Percentiles rank a stretch among this genome's conserved stretches.
Conservation (phyloP, 2,329 filamentous ascomycete species). For the Chrysoporthe austroafricana region DNA sequence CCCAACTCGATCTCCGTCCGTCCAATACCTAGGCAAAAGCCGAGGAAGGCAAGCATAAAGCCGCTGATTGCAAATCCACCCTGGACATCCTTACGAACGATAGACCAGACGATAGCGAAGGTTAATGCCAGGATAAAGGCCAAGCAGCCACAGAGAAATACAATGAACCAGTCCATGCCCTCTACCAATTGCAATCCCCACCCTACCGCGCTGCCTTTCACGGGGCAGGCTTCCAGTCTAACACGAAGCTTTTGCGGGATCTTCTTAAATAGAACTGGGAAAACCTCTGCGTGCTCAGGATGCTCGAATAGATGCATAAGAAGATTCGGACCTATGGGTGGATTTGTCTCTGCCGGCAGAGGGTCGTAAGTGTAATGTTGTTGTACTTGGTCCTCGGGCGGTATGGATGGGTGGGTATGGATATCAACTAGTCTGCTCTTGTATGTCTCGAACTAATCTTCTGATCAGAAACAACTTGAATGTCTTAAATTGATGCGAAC, state of each 20-base stretch:
- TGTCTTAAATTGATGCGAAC: not conserved
- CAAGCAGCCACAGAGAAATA: constrained; percentile 31
- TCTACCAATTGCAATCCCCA: constrained; percentile 37
- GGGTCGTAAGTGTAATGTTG: constrained; percentile 35
- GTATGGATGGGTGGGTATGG: constrained; percentile 7
- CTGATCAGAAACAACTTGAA: not conserved
- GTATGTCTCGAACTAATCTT: constrained; percentile 18
- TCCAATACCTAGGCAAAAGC: constrained; percentile 31
- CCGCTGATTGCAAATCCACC: constrained; percentile 36
- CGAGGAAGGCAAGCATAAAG: constrained; percentile 34
- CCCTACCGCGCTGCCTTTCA: constrained; percentile 33
- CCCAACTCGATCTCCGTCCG: constrained; percentile 13
- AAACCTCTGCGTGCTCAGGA: constrained; percentile 33
- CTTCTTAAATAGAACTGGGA: constrained; percentile 32
- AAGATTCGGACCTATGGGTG: constrained; percentile 34
- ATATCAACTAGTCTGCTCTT: constrained; percentile 19
- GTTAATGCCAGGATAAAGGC: constrained; percentile 31
- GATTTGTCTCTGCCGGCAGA: constrained; percentile 32
- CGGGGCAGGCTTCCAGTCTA: constrained; percentile 32
- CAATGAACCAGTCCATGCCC: constrained; percentile 32
- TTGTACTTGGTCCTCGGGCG: constrained; percentile 12
- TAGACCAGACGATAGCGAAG: constrained; percentile 33
- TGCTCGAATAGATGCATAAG: constrained; percentile 37
- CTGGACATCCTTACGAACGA: constrained; percentile 33
- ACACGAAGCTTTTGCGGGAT: constrained; percentile 35